Conservation (phyloP, 164 flowering plant genomes). For the Buxus sempervirens region DNA sequence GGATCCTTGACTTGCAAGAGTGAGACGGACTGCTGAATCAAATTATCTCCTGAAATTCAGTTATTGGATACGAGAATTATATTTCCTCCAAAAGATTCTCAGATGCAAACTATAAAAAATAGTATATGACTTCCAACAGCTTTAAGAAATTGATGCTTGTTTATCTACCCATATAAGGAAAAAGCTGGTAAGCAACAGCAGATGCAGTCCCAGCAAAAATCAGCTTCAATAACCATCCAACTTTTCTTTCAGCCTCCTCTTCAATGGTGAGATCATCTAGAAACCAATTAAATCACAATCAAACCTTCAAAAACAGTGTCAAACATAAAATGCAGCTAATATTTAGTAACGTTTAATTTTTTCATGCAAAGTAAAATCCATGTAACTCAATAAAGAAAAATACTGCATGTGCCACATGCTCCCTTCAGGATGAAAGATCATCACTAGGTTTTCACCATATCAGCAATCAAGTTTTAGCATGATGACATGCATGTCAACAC, state of each 20-base stretch:
- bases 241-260: slow-evolving; percentile 79
- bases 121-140: too few species aligned
- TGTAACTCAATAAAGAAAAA: not conserved
- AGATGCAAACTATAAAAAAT: not conserved
- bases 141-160: too few species aligned
- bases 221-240: slow-evolving; percentile 84
- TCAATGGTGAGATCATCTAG: slow-evolving; percentile 66
- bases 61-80: not conserved
- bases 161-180: slow-evolving; percentile 81
- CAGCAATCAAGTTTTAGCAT: too few species aligned
- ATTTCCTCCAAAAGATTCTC: not conserved
- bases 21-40: slow-evolving; percentile 78
- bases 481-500: too few species aligned
- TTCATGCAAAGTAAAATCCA: too few species aligned
- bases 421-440: too few species aligned
- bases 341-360: not conserved
- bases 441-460: too few species aligned
- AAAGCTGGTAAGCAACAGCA: slow-evolving; percentile 59
- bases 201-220: slow-evolving; percentile 82
- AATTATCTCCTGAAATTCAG: slow-evolving; percentile 62
- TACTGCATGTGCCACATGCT: not conserved
- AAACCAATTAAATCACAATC: slow-evolving; percentile 6
- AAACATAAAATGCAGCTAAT: not conserved
- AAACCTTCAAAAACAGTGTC: not conserved
- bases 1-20: slow-evolving; percentile 90